Evolutionary conservation across 345 rosid genomes (phyloP).

Genomic region (Acer negundo): DNA sequence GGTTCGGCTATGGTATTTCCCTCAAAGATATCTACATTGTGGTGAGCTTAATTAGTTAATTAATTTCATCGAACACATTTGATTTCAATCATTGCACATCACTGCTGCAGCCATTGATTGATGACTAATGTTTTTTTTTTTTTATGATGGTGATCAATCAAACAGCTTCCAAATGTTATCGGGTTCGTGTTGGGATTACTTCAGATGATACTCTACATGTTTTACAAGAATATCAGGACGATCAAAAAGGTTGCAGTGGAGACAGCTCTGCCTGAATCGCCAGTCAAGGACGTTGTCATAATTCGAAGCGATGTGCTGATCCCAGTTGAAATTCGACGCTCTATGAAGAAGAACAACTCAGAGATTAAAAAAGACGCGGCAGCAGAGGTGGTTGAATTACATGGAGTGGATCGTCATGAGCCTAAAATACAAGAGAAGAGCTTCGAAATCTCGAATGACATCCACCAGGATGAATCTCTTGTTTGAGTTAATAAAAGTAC

Average conservation of each 20-base stretch:
- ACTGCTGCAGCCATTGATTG: background rate
- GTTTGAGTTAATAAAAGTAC: conserved; percentile 30
- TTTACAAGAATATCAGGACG: too few species aligned
- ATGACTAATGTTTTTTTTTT: background rate
- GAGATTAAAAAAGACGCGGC: too few species aligned
- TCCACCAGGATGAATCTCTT: conserved; percentile 25
- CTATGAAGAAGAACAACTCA: too few species aligned
- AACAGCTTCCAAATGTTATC: conserved; percentile 72
- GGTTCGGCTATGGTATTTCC: conserved; percentile 82
- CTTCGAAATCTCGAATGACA: conserved; percentile 21
- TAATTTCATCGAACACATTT: background rate
- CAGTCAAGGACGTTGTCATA: too few species aligned
- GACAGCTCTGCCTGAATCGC: too few species aligned
- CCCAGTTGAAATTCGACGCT: too few species aligned
- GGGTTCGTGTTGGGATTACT: conserved; percentile 71
- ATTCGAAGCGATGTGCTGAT: too few species aligned
- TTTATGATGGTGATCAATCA: background rate
- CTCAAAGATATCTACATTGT: conserved; percentile 61
- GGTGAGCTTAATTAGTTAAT: conserved; percentile 42
- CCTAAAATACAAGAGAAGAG: conserved; percentile 20
- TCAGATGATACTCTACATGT: conserved; percentile 66
- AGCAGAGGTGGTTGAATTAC: background rate
- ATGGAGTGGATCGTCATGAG: background rate
- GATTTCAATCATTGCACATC: background rate
- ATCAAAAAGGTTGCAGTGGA: too few species aligned